Evolutionary conservation across 208 protist species (phyloP), one percentile per base, ranked within the genome.

Genomic region (Leishmania amazonensis): DNA sequence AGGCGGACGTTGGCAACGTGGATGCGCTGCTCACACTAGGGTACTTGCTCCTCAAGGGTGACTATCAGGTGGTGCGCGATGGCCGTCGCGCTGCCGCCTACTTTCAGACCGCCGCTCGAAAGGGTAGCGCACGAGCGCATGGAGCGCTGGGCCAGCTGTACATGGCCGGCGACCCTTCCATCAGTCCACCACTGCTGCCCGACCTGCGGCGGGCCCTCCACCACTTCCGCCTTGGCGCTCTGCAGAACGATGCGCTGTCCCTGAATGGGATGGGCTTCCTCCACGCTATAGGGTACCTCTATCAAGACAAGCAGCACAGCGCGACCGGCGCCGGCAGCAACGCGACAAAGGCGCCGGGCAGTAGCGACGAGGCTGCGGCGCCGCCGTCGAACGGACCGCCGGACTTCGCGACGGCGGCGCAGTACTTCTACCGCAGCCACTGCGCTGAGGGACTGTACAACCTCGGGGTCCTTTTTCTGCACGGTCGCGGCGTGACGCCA

Each of bases 191-290:
- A 31, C 67, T 96, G 64, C 78, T 49, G 64, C 83, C 79, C 21
- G 90, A 98, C 86, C 77, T 93, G 54, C 79, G 49, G 5, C 85
- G 79, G 31, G 95, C 95, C 3, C 65, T 81, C 47, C 71, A 85
- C 68, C 94, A 96, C 85, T 97, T 97, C 85, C 76, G 54, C 45
- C 40, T 91, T 40, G 94, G 93, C 58, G 85, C 81, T n/a, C 53
- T 60, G 13, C 77, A 73, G 73, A 60, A 83, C 2, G 91, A 97
- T 76, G 65, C 88, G 2, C 60, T 88, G 9, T 90, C 93, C 2
- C 77, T 92, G 8, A 97, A 97, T 76, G 96, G 95, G 9, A 74
- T 98, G 15, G 96, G 95, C 45, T 96, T 92, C 64, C 79, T 98
- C 49, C 89, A 97, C 83, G 85, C 92, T 2, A 84, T 93, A n/a